Percentiles rank a stretch among this genome's conserved stretches.
These are phyloP conservation scores for Amesomyces nigricolor DNA, from an alignment of 2,329 filamentous ascomycete genomes.

Conservation along the genomic window DNA sequence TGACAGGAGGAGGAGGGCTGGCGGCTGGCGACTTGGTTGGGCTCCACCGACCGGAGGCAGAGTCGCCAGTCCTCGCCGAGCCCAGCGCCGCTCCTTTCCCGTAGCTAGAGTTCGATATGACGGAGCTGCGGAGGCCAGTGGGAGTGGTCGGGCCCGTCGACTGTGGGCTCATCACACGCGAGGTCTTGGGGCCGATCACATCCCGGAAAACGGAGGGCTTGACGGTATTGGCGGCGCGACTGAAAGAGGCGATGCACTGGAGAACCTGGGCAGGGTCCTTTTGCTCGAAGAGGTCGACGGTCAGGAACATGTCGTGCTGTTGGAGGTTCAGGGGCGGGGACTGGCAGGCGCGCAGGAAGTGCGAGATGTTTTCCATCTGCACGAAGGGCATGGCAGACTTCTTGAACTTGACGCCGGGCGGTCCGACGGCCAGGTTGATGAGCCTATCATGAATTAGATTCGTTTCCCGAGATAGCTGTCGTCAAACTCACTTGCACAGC, in stretches of 20 bases:
- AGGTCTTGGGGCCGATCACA: constrained; percentile 65
- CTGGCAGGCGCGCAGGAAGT: constrained; percentile 87
- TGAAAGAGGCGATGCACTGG: constrained; percentile 89
- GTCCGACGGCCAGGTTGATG: constrained; percentile 70
- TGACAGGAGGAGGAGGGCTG: constrained; percentile 54
- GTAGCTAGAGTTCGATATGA: constrained; percentile 51
- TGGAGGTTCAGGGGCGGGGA: constrained; percentile 77
- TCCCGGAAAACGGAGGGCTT: constrained; percentile 70
- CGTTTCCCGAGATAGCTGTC: not conserved
- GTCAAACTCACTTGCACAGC: constrained; percentile 70
- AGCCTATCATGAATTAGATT: constrained; percentile 48
- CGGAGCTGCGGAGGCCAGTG: constrained; percentile 42
- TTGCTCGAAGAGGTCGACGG: constrained; percentile 89
- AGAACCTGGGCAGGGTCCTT: constrained; percentile 96
- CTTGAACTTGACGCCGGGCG: constrained; percentile 83
- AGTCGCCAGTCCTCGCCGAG: constrained; percentile 49
- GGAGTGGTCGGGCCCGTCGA: constrained; percentile 53
- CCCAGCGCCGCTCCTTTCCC: constrained; percentile 37
- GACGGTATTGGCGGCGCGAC: constrained; percentile 70
- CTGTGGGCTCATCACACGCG: constrained; percentile 59
- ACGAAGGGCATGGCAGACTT: constrained; percentile 93
- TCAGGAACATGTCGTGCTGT: constrained; percentile 92
- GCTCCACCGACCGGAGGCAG: constrained; percentile 52
- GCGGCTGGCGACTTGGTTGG: constrained; percentile 58
- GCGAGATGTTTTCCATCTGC: constrained; percentile 98